Evolutionary conservation across 192 early-diverging fungal species (phyloP).

Genomic region (Paraglomus brasilianum): DNA sequence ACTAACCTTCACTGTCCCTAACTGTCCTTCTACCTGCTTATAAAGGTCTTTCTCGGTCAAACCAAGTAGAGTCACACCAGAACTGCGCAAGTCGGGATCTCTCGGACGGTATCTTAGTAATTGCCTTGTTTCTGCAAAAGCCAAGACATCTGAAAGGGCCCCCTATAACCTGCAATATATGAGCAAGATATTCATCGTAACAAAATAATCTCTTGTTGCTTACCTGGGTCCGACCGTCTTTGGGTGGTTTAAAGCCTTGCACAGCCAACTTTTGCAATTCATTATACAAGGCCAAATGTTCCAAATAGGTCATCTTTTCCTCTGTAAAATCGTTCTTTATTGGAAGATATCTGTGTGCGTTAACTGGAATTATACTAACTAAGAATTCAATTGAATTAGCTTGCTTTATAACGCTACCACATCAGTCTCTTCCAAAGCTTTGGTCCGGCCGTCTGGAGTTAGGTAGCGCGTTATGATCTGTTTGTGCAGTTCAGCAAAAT

Average conservation of each 20-base stretch:
- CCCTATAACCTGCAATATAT: not conserved
- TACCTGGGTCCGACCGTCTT: not conserved
- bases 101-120: slow-evolving; percentile 14
- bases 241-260: not conserved
- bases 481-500: slow-evolving; percentile 14
- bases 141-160: not conserved
- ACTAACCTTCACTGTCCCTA: not conserved
- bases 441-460: slow-evolving; percentile 8
- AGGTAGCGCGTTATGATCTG: slow-evolving; percentile 6
- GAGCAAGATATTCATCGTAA: too few relatives aligned
- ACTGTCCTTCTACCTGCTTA: slow-evolving; percentile 5
- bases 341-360: not conserved
- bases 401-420: not conserved
- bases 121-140: slow-evolving; percentile 22
- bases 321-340: not conserved
- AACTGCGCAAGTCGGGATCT: not conserved
- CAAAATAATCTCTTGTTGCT: not conserved
- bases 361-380: not conserved
- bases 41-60: slow-evolving; percentile 7
- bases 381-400: not conserved
- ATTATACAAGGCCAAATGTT: slow-evolving; percentile 19
- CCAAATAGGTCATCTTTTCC: slow-evolving; percentile 9
- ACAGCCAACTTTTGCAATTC: slow-evolving; percentile 2
- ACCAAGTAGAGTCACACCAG: not conserved
- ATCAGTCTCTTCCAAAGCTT: not conserved